Base-by-base conservation (phyloP, 2,329 filamentous ascomycete species). In the Aspergillus tanneri region DNA sequence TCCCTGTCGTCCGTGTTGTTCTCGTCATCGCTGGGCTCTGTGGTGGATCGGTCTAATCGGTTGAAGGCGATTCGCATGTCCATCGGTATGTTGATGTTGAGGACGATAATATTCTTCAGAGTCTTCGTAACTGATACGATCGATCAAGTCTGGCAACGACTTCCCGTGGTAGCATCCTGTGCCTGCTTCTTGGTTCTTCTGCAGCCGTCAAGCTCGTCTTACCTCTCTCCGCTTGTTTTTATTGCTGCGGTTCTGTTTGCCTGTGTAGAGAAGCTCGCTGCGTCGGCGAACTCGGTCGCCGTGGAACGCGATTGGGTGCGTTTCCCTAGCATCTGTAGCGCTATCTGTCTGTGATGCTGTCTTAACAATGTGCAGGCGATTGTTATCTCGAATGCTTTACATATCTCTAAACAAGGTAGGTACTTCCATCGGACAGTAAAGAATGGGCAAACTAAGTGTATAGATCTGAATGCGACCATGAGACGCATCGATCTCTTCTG, bases 281-380 rank as follows among this genome's bases (percentile, higher is more conserved):
- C 83, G 1, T 75, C 84, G 5, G 76, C 82, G 63, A 90, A 89
- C 61, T 74, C 81, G 0, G 79, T 90, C 1, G 75, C 86, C 0
- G 77, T 90, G 0, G 87, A 90, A 64, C 74, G 83, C 58, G 87
- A 90, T 57, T 89, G 86, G 86, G 68, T 73, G 53, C 3, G 3
- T 18, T 16, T 3, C n/a, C 8, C 8, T 6, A 12, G n/a, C 27
- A 8, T 39, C 1, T 5, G 22, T 19, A 3, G 16, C 14, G 10
- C 28, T 14, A 46, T 11, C 21, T 8, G 9, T n/a, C n/a, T n/a
- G n/a, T n/a, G n/a, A n/a, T n/a, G 25, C 12, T 11, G n/a, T 16
- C 8, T 37, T 54, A 36, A 50, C 24, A 23, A n/a, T 5, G 1
- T 4, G 12, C 22, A 67, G 65, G 60, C 59, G 3, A 61, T 69